phyloP scores from a whole-genome alignment of 768 basidiomycete species.

The Crepidotus variabilis region DNA sequence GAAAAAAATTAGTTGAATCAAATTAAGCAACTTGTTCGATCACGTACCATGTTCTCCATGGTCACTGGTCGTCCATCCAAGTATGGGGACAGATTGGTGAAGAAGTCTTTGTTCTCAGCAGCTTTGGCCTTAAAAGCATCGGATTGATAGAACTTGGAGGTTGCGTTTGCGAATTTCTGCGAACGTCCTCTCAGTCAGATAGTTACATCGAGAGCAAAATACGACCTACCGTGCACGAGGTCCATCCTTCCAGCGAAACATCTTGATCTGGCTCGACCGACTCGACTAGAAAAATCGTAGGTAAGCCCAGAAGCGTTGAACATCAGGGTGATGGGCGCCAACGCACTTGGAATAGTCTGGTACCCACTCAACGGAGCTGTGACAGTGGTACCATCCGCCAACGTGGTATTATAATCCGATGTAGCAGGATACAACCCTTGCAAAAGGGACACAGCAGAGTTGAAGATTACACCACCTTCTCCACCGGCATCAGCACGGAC shows the following conservation, averaged over 20 bases:
- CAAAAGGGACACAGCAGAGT: constrained; percentile 61
- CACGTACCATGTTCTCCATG: constrained; percentile 56
- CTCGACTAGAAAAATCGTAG: constrained; percentile 37
- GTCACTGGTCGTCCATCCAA: constrained; percentile 50
- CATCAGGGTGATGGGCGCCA: background rate
- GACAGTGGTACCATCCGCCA: constrained; percentile 65
- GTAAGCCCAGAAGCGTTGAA: constrained; percentile 2
- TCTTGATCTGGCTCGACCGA: constrained; percentile 60
- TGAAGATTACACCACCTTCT: constrained; percentile 61
- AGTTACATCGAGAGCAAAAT: background rate
- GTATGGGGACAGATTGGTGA: constrained; percentile 44
- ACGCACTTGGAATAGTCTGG: constrained; percentile 47
- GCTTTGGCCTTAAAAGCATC: constrained; percentile 42
- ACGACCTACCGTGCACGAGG: constrained; percentile 39
- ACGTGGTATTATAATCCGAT: constrained; percentile 38
- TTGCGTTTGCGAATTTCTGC: constrained; percentile 47
- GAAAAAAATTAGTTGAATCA: background rate
- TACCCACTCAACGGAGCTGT: constrained; percentile 62
- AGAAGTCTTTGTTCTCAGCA: constrained; percentile 42
- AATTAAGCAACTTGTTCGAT: background rate
- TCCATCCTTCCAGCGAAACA: constrained; percentile 63
- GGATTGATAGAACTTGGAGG: constrained; percentile 53
- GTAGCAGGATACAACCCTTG: constrained; percentile 67
- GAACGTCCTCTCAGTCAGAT: background rate
- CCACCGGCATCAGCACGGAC: constrained; percentile 65